Evolutionary conservation across 495 filamentous ascomycete genomes (phyloP), one percentile per base, ranked within the genome.

Genomic region (Xylaria flabelliformis): DNA sequence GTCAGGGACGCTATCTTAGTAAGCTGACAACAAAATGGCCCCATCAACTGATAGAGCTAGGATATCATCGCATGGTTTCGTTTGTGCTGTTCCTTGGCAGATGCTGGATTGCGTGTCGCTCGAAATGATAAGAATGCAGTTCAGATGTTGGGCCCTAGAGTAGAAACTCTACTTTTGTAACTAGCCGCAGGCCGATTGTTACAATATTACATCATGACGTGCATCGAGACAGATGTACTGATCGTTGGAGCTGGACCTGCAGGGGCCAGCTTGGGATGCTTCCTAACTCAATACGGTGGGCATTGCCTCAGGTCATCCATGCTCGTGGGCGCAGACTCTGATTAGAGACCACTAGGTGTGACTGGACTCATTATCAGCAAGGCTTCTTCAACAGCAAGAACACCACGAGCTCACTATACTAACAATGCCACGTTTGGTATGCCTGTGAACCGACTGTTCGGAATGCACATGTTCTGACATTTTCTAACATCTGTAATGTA

Each of bases 221-320:
- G 39, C 39, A 69, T 72, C 12, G 62, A 67, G 76, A 83, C 69
- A 73, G 70, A 72, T 19, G 39, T 83, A 61, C 77, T 89, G 13
- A 85, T 89, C 15, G 75, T 87, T 26, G 87, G 87, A 29, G 80
- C 87, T 63, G 87, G 87, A 0, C 87, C 87, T 29, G 86, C 87
- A 15, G 87, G 87, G 7, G 86, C 84, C n/a, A 76, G 81, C 1
- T 74, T 89, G 51, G 87, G 85, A 29, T 85, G 84, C 68, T 88
- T 89, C 64, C 82, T 89, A 3, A 79, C 81, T 17, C 79, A 77
- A 55, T 80, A 88, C 80, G 83, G 85, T 84, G 39, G 76, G 65
- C 74, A 59, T 58, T 67, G 48, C 53, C 44, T 34, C 44, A 10
- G 2, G 6, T 3, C n/a, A 6, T 29, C 50, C 36, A 10, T 48